phyloP scores from a whole-genome alignment of 2,329 filamentous ascomycete genomes.

The Alternaria arborescens region DNA sequence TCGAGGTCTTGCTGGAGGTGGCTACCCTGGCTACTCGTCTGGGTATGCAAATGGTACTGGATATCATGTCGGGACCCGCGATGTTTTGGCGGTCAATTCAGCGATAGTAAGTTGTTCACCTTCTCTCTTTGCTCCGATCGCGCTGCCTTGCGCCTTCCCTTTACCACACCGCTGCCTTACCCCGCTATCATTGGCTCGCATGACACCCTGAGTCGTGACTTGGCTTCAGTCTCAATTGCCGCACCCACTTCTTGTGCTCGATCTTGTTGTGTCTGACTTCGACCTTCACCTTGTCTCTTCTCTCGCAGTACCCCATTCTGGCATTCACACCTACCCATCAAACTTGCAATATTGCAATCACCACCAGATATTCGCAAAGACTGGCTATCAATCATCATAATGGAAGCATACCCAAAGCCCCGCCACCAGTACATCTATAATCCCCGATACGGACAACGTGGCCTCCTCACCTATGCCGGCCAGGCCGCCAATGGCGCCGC shows the following conservation, averaged over 20 bases:
- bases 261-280: conserved; percentile 8
- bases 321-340: conserved; percentile 1
- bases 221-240: conserved; percentile 1
- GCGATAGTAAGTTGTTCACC: conserved; percentile 35
- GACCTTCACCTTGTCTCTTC: conserved; percentile 23
- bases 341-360: not conserved
- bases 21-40: conserved; percentile 11
- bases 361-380: not conserved
- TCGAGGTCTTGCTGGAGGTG: not conserved
- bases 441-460: conserved; percentile 41
- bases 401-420: conserved; percentile 39
- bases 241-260: conserved; percentile 10
- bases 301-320: conserved; percentile 8
- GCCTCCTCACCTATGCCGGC: conserved; percentile 37
- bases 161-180: conserved; percentile 23
- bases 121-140: conserved; percentile 20
- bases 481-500: conserved; percentile 40
- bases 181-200: conserved; percentile 19
- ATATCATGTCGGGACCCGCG: conserved; percentile 26
- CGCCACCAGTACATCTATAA: conserved; percentile 46
- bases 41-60: conserved; percentile 24
- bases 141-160: conserved; percentile 18
- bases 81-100: conserved; percentile 28
- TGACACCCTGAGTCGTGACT: not conserved
- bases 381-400: conserved; percentile 9